Evolutionary conservation across 2,329 filamentous ascomycete genomes (phyloP).

Genomic region (Fusarium ambrosium): DNA sequence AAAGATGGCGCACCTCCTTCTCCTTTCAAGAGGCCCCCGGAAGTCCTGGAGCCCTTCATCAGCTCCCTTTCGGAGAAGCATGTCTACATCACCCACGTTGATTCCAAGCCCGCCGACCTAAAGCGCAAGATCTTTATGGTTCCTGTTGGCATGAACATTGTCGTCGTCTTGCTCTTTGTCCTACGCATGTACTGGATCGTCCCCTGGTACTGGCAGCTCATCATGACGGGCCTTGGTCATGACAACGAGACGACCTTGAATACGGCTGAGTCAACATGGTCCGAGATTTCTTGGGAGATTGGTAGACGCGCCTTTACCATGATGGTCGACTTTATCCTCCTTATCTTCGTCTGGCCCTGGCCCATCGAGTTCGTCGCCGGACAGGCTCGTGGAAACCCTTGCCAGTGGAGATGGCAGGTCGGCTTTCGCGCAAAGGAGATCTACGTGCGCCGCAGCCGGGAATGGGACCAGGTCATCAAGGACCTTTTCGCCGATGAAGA

Average conservation of each 20-base stretch:
- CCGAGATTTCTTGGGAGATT: slow-evolving; percentile 69
- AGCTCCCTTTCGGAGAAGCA: slow-evolving; percentile 74
- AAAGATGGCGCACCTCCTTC: slow-evolving; percentile 60
- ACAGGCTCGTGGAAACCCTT: slow-evolving; percentile 69
- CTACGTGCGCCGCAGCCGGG: slow-evolving; percentile 81
- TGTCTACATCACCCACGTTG: slow-evolving; percentile 89
- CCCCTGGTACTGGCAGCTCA: slow-evolving; percentile 79
- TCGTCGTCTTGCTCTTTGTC: slow-evolving; percentile 73
- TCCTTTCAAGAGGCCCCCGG: slow-evolving; percentile 77
- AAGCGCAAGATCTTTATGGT: slow-evolving; percentile 89
- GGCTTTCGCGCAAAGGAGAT: slow-evolving; percentile 87
- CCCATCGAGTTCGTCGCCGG: slow-evolving; percentile 79
- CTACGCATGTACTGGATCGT: slow-evolving; percentile 77
- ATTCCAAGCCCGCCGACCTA: slow-evolving; percentile 75
- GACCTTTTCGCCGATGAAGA: slow-evolving; percentile 67
- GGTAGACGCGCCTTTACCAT: slow-evolving; percentile 74
- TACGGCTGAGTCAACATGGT: slow-evolving; percentile 67
- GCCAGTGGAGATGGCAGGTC: slow-evolving; percentile 78
- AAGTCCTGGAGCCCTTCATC: slow-evolving; percentile 75
- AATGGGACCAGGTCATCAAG: slow-evolving; percentile 74
- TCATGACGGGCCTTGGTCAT: slow-evolving; percentile 75
- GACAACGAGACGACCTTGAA: slow-evolving; percentile 76
- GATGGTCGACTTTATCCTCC: slow-evolving; percentile 79
- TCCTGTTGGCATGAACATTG: slow-evolving; percentile 81
- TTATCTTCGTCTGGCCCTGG: slow-evolving; percentile 79